Conservation (phyloP, 148 eudicot species). For the Rhododendron molle region DNA sequence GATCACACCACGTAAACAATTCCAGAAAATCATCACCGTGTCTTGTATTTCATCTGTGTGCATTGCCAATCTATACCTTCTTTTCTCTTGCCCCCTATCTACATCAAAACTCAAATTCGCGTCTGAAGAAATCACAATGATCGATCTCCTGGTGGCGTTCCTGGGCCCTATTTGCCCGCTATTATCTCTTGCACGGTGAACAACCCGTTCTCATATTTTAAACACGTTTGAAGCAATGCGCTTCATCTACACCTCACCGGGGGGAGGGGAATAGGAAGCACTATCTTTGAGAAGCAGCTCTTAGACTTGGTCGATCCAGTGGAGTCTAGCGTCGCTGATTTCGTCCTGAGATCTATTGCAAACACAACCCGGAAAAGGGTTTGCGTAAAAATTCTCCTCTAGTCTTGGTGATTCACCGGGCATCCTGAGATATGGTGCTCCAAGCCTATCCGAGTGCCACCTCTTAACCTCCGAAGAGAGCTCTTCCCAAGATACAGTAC, state of each 20-base stretch:
- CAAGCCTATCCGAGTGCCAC: constrained; percentile 37
- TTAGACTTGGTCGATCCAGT: background rate
- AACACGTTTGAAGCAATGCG: background rate
- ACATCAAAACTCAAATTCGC: constrained; percentile 1
- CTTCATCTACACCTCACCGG: background rate
- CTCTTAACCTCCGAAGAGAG: constrained; percentile 39
- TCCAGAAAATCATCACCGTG: background rate
- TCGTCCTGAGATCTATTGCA: constrained; percentile 33
- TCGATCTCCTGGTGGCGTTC: background rate
- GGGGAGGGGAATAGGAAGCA: background rate
- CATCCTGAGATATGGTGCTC: constrained; percentile 42
- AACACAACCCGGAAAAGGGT: constrained; percentile 71
- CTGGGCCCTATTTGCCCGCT: background rate
- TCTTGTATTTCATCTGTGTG: background rate
- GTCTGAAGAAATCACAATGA: background rate
- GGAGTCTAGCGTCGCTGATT: background rate
- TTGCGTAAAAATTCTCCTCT: constrained; percentile 67
- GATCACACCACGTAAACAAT: background rate
- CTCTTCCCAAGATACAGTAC: constrained; percentile 45
- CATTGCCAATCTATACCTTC: background rate
- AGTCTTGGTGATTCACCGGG: constrained; percentile 34
- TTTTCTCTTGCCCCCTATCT: background rate
- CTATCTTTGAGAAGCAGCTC: constrained; percentile 16
- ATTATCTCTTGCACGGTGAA: background rate
- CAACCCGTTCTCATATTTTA: background rate